Evolutionary conservation across 768 basidiomycete genomes (phyloP), one percentile per base, ranked within the genome.

Genomic region (Suillus plorans): DNA sequence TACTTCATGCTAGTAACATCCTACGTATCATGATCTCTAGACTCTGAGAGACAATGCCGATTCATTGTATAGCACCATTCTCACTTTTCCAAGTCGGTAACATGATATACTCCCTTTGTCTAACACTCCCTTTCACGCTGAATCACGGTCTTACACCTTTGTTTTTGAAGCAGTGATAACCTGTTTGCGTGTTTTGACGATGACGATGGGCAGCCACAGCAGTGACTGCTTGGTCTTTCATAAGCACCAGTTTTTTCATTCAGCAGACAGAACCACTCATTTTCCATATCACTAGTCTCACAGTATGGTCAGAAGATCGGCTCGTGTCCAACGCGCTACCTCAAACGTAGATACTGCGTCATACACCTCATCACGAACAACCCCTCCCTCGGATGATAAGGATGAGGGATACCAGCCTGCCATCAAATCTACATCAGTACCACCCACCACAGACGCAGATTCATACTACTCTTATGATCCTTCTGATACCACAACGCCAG

Each of bases 401-500:
- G 41, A 59, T 31, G 41, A 42, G 18, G 41, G 0, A 28, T 41
- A 7, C 25, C 39, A 31, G 25, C 25, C 58, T 25, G 8, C 4
- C 12, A 2, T 7, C 6, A 20, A 41, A n/a, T 6, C 58, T 42
- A 18, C 12, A 28, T 31, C 36, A 31, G 41, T 20, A 59, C 18
- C 25, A 31, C 58, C 25, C 41, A 59, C 13, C 58, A 18, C 25
- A 42, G 10, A 18, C 12, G 9, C 25, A 18, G 41, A 31, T 42
- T 31, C 18, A 42, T 5, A 10, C 13, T 16, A 22, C 39, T 41
- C 5, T 9, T 64, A 64, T 34, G 62, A 70, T 16, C 4, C 3
- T 8, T 67, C 67, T 7, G 59, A 64, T 34, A 44, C 47, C 14
- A 61, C 69, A 28, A 28, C 57, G 1, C 44, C 59, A 7, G 58